These are phyloP conservation scores for Lachnellula suecica DNA, from an alignment of 2,329 filamentous ascomycete species.

Conservation along the genomic window DNA sequence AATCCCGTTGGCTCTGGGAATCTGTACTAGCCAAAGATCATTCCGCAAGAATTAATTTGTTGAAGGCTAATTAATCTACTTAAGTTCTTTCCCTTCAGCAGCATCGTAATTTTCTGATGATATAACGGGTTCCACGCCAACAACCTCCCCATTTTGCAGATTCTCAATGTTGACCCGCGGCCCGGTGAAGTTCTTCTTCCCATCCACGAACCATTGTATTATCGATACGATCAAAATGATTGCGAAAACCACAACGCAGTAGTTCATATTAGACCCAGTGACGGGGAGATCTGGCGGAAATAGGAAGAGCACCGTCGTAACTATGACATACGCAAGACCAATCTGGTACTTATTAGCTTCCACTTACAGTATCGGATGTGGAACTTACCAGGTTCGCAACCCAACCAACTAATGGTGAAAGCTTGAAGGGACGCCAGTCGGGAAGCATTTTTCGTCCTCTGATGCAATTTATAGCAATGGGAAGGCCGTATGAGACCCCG, in stretches of 20 bases:
- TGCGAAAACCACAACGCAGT: constrained; percentile 39
- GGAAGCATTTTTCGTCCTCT: constrained; percentile 67
- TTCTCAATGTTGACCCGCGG: constrained; percentile 40
- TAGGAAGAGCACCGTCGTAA: constrained; percentile 63
- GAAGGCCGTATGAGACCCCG: constrained; percentile 71
- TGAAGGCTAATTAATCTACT: too few species aligned
- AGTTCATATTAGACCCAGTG: constrained; percentile 58
- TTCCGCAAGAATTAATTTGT: too few species aligned
- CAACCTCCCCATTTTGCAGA: constrained; percentile 28
- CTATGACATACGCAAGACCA: constrained; percentile 55
- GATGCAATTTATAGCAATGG: constrained; percentile 66
- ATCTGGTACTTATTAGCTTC: constrained; percentile 27
- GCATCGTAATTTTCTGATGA: too few species aligned
- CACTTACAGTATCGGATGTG: constrained; percentile 12
- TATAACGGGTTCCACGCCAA: constrained; percentile 17
- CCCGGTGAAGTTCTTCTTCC: constrained; percentile 55
- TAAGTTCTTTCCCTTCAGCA: too few species aligned
- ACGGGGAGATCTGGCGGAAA: constrained; percentile 60
- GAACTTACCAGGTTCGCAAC: constrained; percentile 50
- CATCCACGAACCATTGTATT: constrained; percentile 60
- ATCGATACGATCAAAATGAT: constrained; percentile 38
- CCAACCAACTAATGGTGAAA: constrained; percentile 58
- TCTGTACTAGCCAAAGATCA: too few species aligned
- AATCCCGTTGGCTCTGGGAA: too few species aligned
- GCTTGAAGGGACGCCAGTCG: constrained; percentile 51